phyloP scores from a whole-genome alignment of 768 basidiomycete species.

The Lentinula boryana region DNA sequence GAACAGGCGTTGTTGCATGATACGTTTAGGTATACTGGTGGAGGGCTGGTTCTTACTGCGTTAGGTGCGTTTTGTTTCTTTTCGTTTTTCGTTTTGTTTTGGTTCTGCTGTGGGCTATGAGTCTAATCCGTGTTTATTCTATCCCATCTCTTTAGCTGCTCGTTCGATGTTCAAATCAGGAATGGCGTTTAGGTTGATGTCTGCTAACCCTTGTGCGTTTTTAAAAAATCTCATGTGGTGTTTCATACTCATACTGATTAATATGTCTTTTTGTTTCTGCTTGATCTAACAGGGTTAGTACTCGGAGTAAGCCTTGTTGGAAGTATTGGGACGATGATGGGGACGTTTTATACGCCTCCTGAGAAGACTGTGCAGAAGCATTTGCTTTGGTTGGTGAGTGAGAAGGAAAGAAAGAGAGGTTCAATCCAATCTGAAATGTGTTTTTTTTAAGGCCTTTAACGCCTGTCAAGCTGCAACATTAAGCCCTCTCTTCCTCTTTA shows the following conservation, averaged over 20 bases:
- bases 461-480: slow-evolving; percentile 82
- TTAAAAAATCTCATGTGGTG: neutral
- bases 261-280: neutral
- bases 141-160: slow-evolving; percentile 27
- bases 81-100: neutral
- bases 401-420: neutral
- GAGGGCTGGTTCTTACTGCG: slow-evolving; percentile 72
- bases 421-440: slow-evolving; percentile 10
- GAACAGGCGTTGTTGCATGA: slow-evolving; percentile 72
- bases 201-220: slow-evolving; percentile 71
- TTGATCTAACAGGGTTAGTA: slow-evolving; percentile 57
- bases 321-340: slow-evolving; percentile 83
- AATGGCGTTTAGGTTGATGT: slow-evolving; percentile 67
- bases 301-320: slow-evolving; percentile 77
- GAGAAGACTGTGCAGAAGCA: slow-evolving; percentile 75
- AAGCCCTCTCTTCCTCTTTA: slow-evolving; percentile 85
- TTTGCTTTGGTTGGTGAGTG: slow-evolving; percentile 69
- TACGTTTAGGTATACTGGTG: slow-evolving; percentile 80
- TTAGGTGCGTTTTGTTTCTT: slow-evolving; percentile 26
- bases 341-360: slow-evolving; percentile 71
- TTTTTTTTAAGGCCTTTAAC: slow-evolving; percentile 61
- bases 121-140: neutral
- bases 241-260: too few relatives aligned
- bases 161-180: slow-evolving; percentile 71
- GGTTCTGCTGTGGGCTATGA: neutral